Base-by-base conservation (phyloP, 306 rosid genomes). In the Fragaria ananassa region DNA sequence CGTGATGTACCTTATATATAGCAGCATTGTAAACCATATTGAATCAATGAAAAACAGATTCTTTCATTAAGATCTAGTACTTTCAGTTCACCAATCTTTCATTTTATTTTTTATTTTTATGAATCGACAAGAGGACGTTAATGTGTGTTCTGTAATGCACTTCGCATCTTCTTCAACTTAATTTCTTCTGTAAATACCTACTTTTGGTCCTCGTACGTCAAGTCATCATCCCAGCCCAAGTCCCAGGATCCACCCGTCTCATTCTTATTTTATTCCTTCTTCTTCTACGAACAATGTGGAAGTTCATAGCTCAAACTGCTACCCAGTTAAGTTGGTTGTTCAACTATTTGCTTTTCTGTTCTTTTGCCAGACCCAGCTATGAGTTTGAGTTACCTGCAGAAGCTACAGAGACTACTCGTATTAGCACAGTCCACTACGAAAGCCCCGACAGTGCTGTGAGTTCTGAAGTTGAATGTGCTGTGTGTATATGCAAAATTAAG, bases 401-500 rank as follows among this genome's bases (percentile, higher is more conserved):
- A 8, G 23, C 50, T 41, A 21, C 18, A 27, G 75, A 80, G 21
- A 57, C 70, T 0, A 57, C 70, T 0, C 60, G 72, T 8, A 11
- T 23, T 15, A 56, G 47, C 13, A 35, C 25, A 65, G 47, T 35
- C 13, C 25, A 29, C 44, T 34, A 63, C 23, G n/a, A 13, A 3
- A 31, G 13, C 46, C n/a, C 25, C 46, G 10, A 8, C 23, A 41
- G 25, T 18, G 70, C 70, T 19, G 70, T 1, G 0, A 62, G 42
- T 34, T 15, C 70, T 65, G 70, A 65, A 34, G 70, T 34, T 34
- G 83, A 84, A 8, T 87, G 91, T 53, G 80, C 74, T 12, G 89
- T 87, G 70, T 89, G 94, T 53, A 78, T 86, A 0, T 31, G 66
- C 65, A 76, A 75, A 76, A 70, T 89, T 10, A 72, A 50, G 6